Base-by-base conservation (phyloP, 257 asterid genomes). In the Scutellaria minor region DNA sequence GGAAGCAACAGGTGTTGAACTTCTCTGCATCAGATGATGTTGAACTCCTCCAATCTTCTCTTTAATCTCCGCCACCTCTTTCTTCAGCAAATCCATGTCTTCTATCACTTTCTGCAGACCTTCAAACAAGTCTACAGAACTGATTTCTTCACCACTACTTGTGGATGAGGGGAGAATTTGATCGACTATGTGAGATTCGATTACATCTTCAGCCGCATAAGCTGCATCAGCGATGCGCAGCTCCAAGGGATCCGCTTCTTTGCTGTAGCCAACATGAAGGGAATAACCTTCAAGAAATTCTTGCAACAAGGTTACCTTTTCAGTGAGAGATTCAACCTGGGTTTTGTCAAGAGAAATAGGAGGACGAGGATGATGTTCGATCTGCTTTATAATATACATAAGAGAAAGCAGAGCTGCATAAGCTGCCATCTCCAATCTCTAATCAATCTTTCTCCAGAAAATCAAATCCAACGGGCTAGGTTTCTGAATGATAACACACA, bases 131-230 rank as follows among this genome's bases (percentile, higher is more conserved):
- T 10, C 45, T 3, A 13, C 2, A 12, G 55, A 39, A 18, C 64
- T 62, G 3, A 31, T 46, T 2, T 11, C 15, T 46, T 45, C 41
- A 15, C 11, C 44, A 12, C 8, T 15, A 2, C 7, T 55, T 46
- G 14, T 46, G 61, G 67, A 42, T n/a, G 12, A 41, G 18, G 1
- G 41, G 22, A 15, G 63, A 37, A 64, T 35, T 9, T 48, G 72
- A 44, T 76, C 35, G 11, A 71, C 56, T 12, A 70, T 15, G 1
- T 39, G 81, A 37, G 56, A 18, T 56, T 77, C 81, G 27, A 77
- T 70, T 6, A 71, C 8, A 5, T 77, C 81, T 57, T 77, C 77
- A 4, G 77, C 81, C 3, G 57, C 73, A 7, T 67, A 45, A 5
- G 72, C 72, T 37, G 72, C 72, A 15, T 37, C 64, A 53, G 64